A percentile compares a stretch with the other conserved stretches of the same genome.
These are phyloP conservation scores for Talaromyces sp. DNA, from an alignment of 2,329 filamentous ascomycete species.

Conservation along the genomic window DNA sequence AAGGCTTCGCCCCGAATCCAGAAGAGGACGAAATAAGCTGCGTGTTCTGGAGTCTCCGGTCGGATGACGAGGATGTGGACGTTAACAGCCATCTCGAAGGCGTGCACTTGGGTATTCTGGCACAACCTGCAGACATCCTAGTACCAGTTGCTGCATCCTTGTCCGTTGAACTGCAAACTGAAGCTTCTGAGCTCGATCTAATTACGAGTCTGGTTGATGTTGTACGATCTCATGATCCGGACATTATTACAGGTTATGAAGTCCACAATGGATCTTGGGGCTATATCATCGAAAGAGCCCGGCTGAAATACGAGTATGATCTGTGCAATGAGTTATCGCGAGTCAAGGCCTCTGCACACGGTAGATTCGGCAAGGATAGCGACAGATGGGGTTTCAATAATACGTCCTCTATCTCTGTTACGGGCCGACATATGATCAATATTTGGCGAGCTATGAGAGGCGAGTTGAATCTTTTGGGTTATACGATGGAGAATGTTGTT, in stretches of 20 bases:
- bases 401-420: constrained; percentile 87
- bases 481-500: constrained; percentile 92
- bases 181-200: constrained; percentile 77
- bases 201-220: constrained; percentile 83
- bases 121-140: constrained; percentile 61
- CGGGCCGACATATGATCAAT: constrained; percentile 92
- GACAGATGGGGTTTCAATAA: constrained; percentile 94
- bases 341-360: constrained; percentile 78
- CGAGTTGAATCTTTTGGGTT: constrained; percentile 88
- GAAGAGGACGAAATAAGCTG: constrained; percentile 84
- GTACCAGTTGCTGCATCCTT: constrained; percentile 62
- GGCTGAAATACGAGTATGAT: constrained; percentile 82
- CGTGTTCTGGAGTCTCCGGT: constrained; percentile 86
- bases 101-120: constrained; percentile 67
- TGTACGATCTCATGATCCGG: constrained; percentile 79
- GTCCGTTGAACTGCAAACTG: constrained; percentile 64
- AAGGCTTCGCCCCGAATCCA: constrained; percentile 77
- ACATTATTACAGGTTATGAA: constrained; percentile 91
- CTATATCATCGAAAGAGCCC: constrained; percentile 85
- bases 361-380: constrained; percentile 77
- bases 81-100: constrained; percentile 49
- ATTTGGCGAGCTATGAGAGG: constrained; percentile 93
- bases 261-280: constrained; percentile 94
- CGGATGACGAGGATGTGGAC: constrained; percentile 61
- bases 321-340: constrained; percentile 88